Base-by-base conservation (phyloP, 75 land plant species). In the Pinus albicaulis region DNA sequence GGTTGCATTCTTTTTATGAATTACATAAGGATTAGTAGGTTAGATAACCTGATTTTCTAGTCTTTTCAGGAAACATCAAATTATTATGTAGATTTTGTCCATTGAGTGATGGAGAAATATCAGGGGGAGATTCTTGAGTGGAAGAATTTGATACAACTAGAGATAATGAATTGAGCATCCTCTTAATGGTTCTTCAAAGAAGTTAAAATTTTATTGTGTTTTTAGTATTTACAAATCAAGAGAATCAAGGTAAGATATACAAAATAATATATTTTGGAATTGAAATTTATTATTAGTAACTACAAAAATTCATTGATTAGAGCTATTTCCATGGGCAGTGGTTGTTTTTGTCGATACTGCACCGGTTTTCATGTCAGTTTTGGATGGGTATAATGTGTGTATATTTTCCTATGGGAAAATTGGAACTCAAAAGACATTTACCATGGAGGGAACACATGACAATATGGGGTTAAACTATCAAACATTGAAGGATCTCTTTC, bases 361-460 rank as follows among this genome's bases (percentile, higher is more conserved):
- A 31, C 94, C 92, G 20, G 71, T 96, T 77, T 94, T 90, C 14
- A 85, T 84, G 3, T 93, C 99, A 53, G 96, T 96, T 12, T 75
- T 96, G 74, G 99, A 96, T 78, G 99, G 96, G 28, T 96, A 89
- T 84, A 96, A 96, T 77, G 96, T 96, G 2, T 93, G 99, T 78
- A 96, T 96, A 56, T 93, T 96, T 85, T 97, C 97, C 3, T 96
- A 91, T 73, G 99, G 96, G 57, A 97, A 96, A 81, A 96, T 94
- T 48, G 96, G 99, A 20, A 94, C 4, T 96, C 96, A 16, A 96
- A n/a, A 93, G 74, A 93, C 96, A n/a, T 96, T 93, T 77, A 96
- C 99, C 26, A 96, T 96, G 97, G 99, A 96, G 77, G 99, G 99
- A 5, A 85, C 86, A 57, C 82, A 82, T 73, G 72, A 65, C 48